These are phyloP conservation scores for Rhodosporidiobolus odoratus DNA, from an alignment of 768 basidiomycete species.

Conservation along the genomic window DNA sequence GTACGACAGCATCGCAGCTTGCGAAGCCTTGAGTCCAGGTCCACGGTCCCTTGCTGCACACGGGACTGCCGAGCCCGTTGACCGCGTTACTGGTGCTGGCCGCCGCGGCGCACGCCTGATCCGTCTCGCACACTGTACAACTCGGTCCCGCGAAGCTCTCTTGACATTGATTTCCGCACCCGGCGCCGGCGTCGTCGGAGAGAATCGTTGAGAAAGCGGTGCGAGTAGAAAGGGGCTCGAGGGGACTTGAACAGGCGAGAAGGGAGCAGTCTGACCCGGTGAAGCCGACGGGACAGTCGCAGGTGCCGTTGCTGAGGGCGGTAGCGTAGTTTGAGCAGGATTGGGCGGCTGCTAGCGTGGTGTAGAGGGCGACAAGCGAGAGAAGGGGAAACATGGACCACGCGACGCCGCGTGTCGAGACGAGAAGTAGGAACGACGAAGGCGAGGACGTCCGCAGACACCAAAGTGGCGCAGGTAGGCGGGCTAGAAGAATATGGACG, in stretches of 20 bases:
- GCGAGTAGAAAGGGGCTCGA: conserved; percentile 57
- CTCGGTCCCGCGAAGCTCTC: conserved; percentile 63
- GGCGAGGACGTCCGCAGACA: background rate
- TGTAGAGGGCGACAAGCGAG: background rate
- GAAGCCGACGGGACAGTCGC: conserved; percentile 76
- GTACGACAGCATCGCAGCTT: conserved; percentile 74
- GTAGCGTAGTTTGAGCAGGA: conserved; percentile 66
- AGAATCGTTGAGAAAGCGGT: conserved; percentile 43
- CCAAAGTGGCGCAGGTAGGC: too few species aligned
- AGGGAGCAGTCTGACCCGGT: conserved; percentile 65
- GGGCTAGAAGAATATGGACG: too few species aligned
- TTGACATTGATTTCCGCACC: conserved; percentile 46
- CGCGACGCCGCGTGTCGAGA: too few species aligned
- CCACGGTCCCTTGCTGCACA: conserved; percentile 63
- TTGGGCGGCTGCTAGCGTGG: background rate
- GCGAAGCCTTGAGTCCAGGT: conserved; percentile 77
- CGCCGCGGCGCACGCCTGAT: conserved; percentile 64
- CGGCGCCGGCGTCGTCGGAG: conserved; percentile 4
- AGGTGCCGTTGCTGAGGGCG: conserved; percentile 52
- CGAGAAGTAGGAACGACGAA: conserved; percentile 2
- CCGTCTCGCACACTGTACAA: conserved; percentile 68
- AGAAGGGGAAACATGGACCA: background rate
- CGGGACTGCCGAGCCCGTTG: conserved; percentile 45
- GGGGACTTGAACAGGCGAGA: conserved; percentile 73
- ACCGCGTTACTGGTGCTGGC: background rate